phyloP scores from a whole-genome alignment of 2,329 filamentous ascomycete genomes.

The Trichoderma brevicompactum region DNA sequence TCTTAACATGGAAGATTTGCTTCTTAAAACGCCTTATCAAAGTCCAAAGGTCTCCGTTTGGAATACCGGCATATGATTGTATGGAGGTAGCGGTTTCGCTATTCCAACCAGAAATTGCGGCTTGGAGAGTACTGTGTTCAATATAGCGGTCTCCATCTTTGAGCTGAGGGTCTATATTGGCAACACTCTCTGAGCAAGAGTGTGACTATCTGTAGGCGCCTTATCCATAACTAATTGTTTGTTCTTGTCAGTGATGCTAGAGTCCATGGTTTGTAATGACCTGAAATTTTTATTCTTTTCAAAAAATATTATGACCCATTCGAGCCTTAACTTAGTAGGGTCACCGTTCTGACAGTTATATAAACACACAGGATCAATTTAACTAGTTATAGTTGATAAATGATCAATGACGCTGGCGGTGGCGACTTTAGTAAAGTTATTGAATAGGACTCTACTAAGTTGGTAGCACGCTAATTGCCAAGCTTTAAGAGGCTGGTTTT shows the following conservation, averaged over 20 bases:
- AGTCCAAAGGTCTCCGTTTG: background rate
- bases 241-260: background rate
- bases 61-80: background rate
- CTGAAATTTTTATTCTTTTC: background rate
- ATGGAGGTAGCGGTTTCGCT: background rate
- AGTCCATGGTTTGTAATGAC: background rate
- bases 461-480: too few species aligned
- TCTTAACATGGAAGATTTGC: background rate
- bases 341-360: too few species aligned
- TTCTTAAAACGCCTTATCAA: background rate
- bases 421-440: too few species aligned
- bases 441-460: too few species aligned
- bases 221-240: background rate
- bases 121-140: background rate
- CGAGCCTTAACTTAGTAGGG: too few species aligned
- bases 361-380: too few species aligned
- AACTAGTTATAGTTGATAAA: too few species aligned
- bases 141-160: background rate
- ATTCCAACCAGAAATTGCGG: background rate
- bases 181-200: background rate
- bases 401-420: too few species aligned
- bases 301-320: too few species aligned
- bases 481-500: too few species aligned
- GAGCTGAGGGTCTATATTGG: background rate
- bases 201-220: background rate